A percentile compares a stretch with the other conserved stretches of the same genome.
Evolutionary conservation across 2,329 filamentous ascomycete genomes (phyloP).

Genomic region (Stagonosporopsis rhizophila): DNA sequence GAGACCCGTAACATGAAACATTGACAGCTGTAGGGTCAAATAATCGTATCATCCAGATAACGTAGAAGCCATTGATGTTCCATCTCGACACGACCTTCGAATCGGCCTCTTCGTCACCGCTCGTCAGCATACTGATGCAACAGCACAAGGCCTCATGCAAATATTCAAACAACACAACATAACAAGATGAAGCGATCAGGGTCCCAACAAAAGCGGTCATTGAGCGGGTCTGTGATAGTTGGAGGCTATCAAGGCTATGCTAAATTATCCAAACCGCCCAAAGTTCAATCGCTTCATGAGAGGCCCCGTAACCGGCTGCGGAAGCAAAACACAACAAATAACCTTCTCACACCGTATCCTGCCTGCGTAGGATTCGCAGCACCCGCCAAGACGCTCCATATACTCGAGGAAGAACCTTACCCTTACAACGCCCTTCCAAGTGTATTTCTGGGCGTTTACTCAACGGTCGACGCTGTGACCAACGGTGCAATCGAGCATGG

Average conservation of each 20-base stretch:
- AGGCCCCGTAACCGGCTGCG: constrained; percentile 13
- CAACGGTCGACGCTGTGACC: constrained; percentile 29
- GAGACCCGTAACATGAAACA: constrained; percentile 11
- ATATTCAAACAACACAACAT: background rate
- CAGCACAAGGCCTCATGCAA: too few relatives aligned
- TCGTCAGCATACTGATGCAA: background rate
- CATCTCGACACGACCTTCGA: background rate
- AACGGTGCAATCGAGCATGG: constrained; percentile 27
- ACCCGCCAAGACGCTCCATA: constrained; percentile 9
- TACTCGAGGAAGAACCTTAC: constrained; percentile 34
- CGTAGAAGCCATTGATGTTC: background rate
- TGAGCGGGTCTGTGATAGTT: constrained; percentile 2
- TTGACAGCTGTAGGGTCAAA: constrained; percentile 7
- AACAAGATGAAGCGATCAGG: background rate
- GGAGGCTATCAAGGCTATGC: constrained; percentile 8
- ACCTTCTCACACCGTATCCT: background rate
- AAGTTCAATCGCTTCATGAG: constrained; percentile 6
- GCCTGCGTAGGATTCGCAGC: background rate
- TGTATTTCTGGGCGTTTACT: constrained; percentile 32
- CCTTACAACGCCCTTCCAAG: constrained; percentile 28
- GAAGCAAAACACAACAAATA: background rate
- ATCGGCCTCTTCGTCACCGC: background rate
- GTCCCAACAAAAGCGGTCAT: background rate
- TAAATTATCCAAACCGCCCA: constrained; percentile 19
- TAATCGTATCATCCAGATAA: background rate